These are phyloP conservation scores for Annulohypoxylon nitens DNA, from an alignment of 495 filamentous ascomycete species.

Conservation along the genomic window DNA sequence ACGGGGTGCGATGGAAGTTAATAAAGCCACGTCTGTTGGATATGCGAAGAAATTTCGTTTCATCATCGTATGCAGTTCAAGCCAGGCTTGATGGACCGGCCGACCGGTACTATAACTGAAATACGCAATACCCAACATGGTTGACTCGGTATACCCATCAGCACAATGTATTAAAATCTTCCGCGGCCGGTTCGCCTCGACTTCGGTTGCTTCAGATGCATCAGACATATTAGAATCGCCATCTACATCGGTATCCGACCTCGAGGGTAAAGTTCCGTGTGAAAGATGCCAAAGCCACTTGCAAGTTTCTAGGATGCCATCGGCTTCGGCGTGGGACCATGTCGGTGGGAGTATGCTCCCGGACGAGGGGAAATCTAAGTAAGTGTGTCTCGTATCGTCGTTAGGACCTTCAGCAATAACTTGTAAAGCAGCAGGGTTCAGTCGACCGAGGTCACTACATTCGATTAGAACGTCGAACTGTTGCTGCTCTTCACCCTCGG, in stretches of 20 bases:
- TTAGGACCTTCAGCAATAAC: conserved; percentile 56
- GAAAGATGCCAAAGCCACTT: conserved; percentile 89
- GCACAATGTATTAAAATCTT: conserved; percentile 91
- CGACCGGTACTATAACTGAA: conserved; percentile 88
- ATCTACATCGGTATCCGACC: conserved; percentile 58
- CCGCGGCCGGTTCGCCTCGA: conserved; percentile 55
- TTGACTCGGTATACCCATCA: conserved; percentile 96
- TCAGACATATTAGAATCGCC: conserved; percentile 53
- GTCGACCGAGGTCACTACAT: conserved; percentile 82
- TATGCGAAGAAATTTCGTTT: conserved; percentile 97
- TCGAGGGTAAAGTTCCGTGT: conserved; percentile 65
- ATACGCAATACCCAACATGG: conserved; percentile 88
- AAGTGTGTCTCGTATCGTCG: conserved; percentile 60
- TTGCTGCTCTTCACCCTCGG: conserved; percentile 57
- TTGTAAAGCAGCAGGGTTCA: conserved; percentile 68
- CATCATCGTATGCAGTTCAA: conserved; percentile 82
- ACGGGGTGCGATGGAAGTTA: conserved; percentile 79
- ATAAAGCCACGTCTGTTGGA: conserved; percentile 83
- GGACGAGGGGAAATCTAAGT: conserved; percentile 91
- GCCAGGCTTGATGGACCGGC: conserved; percentile 86
- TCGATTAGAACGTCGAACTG: conserved; percentile 84
- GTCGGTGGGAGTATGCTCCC: conserved; percentile 87
- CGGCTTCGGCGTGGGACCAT: conserved; percentile 81
- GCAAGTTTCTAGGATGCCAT: conserved; percentile 85
- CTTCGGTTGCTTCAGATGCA: conserved; percentile 42